Base-by-base conservation (phyloP, 345 rosid species). In the Citropsis articulata region DNA sequence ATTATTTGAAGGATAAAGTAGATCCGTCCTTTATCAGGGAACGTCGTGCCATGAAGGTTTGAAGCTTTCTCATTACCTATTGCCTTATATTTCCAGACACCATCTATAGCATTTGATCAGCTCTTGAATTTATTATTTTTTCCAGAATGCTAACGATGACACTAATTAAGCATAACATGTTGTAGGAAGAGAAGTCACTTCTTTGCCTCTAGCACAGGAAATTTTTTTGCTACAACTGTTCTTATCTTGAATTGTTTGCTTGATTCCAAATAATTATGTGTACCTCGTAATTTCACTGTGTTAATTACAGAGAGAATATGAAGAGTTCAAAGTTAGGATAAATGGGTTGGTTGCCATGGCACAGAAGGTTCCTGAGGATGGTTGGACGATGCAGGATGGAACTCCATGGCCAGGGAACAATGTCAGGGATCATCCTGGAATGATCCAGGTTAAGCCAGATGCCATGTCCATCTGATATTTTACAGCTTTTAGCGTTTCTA, bases 301-400 rank as follows among this genome's bases (percentile, higher is more conserved):
- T 27, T 80, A 50, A 57, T 45, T 78, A 35, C 84, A 92, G 98
- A 89, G 98, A 79, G 95, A 94, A 66, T 94, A 94, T 69, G 98
- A 94, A 80, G 97, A 92, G 63, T 94, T 94, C 78, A 94, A 91
- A 79, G 87, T 94, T 59, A 85, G 90, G 75, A 92, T 94, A 83
- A 94, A 94, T 78, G 88, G 91, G 42, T 82, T 94, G 73, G 97
- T 94, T 81, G 83, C 94, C 21, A 89, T 79, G 72, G 98, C 98
- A 69, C 90, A 90, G 81, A 94, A 94, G 88, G 97, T 92, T 63
- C 98, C 98, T 53, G 98, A 94, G 80, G 98, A 94, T 45, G 98
- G 98, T 50, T 93, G 98, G 98, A 93, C 97, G 50, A 93, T 93
- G 98, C 98, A 93, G 81, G 97, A 92, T 71, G 98, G 97, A 62